A percentile compares a stretch with the other conserved stretches of the same genome.
phyloP scores from a whole-genome alignment of 2,329 filamentous ascomycete species.

The Fusarium coffeatum region DNA sequence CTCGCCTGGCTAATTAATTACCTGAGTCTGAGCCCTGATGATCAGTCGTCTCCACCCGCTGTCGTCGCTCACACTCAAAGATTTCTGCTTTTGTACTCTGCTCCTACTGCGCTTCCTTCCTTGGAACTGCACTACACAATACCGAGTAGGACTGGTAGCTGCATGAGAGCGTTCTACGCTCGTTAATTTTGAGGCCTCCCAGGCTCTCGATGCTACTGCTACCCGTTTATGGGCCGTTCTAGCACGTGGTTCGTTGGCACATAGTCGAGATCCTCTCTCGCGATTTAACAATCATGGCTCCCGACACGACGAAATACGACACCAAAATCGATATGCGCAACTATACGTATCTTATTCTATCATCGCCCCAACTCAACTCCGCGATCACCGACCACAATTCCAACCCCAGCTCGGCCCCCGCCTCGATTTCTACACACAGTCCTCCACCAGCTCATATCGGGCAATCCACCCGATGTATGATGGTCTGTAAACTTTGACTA shows the following conservation, averaged over 20 bases:
- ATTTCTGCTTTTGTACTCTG: slow-evolving; percentile 7
- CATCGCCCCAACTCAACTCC: slow-evolving; percentile 29
- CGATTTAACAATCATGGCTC: slow-evolving; percentile 13
- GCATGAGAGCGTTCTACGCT: slow-evolving; percentile 22
- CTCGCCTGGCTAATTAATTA: slow-evolving; percentile 22
- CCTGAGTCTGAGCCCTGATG: slow-evolving; percentile 33
- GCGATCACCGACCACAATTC: slow-evolving; percentile 23
- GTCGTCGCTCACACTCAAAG: slow-evolving; percentile 10
- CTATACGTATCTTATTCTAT: slow-evolving; percentile 2
- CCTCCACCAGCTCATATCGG: not conserved
- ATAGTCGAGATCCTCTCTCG: not conserved
- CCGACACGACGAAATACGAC: not conserved
- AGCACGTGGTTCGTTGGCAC: not conserved
- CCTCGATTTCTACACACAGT: slow-evolving; percentile 15
- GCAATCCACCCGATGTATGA: not conserved
- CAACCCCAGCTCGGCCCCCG: slow-evolving; percentile 21
- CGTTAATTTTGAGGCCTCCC: slow-evolving; percentile 7
- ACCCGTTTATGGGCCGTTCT: not conserved
- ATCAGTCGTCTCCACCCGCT: slow-evolving; percentile 31
- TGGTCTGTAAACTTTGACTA: not conserved
- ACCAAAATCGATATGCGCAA: not conserved
- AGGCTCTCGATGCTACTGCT: not conserved
- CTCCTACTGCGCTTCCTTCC: slow-evolving; percentile 5
- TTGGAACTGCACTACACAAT: slow-evolving; percentile 6
- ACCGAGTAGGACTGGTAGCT: slow-evolving; percentile 4